Evolutionary conservation across 106 monocot species (phyloP), one percentile per base, ranked within the genome.

Genomic region (Dendrobium officinale): DNA sequence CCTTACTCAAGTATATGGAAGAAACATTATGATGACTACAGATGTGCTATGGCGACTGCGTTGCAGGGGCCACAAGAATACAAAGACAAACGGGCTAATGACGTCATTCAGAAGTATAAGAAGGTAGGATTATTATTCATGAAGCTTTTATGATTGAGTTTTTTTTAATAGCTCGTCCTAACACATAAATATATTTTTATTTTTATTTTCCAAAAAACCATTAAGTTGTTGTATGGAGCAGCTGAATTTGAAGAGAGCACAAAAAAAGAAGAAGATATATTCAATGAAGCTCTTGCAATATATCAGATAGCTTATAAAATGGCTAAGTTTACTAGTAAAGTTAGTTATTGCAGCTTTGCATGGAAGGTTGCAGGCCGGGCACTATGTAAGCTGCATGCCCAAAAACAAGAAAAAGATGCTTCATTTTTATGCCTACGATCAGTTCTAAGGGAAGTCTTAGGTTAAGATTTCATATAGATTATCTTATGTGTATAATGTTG

Each of bases 351-450:
- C 70, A 67, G 81, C 77, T 91, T 94, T 85, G 84, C 87, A 26
- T 94, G 93, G 93, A 82, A 82, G 24, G 87, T 94, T 42, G 91
- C 93, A 6, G 89, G 89, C 2, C 22, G 24, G 24, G 91, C 85
- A 5, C 37, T 94, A 5, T 89, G 85, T 43, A 22, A 29, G 17
- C 66, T 89, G 20, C 81, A 89, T 76, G 77, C 80, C 18, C 18
- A 15, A 2, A 86, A 77, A 70, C 81, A 86, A 73, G 80, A 40
- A 4, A 55, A 80, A 31, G 67, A 73, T 58, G 22, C 77, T 10
- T 73, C 89, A 1, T 81, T 85, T 22, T 5, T 76, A 19, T 85
- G 87, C 48, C 49, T 55, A n/a, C 51, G 29, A 16, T 84, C 84
- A 37, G 83, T 85, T 20, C 44, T 91, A 4, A 42, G 26, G 13